Evolutionary conservation across 148 eudicot genomes (phyloP).

Genomic region (Fagopyrum homotropicum): DNA sequence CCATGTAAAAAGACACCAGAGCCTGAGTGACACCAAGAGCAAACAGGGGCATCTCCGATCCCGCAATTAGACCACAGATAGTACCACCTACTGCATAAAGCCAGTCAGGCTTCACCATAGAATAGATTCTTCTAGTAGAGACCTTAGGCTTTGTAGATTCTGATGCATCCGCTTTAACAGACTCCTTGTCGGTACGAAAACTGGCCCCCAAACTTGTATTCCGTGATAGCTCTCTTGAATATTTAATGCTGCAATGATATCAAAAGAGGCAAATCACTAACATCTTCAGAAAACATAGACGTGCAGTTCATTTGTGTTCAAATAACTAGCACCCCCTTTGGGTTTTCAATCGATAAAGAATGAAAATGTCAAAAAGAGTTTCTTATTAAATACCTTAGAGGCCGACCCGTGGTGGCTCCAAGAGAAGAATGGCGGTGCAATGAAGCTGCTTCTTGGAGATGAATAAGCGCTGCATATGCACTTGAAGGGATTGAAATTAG

Average conservation of each 20-base stretch:
- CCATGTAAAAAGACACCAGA: slow-evolving; percentile 92
- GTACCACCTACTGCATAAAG: slow-evolving; percentile 65
- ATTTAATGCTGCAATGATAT: slow-evolving; percentile 41
- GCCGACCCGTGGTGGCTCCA: slow-evolving; percentile 41
- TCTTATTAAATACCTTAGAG: slow-evolving; percentile 37
- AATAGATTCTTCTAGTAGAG: slow-evolving; percentile 58
- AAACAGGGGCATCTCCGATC: slow-evolving; percentile 86
- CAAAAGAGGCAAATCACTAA: background rate
- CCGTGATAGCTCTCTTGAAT: slow-evolving; percentile 66
- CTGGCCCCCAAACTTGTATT: slow-evolving; percentile 68
- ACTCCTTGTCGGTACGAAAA: slow-evolving; percentile 73
- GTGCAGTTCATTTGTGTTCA: background rate
- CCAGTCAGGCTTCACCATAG: slow-evolving; percentile 92
- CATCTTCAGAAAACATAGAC: background rate
- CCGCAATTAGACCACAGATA: slow-evolving; percentile 64
- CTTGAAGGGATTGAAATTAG: slow-evolving; percentile 63
- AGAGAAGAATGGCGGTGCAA: slow-evolving; percentile 38
- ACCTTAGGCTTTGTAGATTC: slow-evolving; percentile 35
- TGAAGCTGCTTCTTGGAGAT: slow-evolving; percentile 73
- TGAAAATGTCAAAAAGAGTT: background rate
- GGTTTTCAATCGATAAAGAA: background rate
- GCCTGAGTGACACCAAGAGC: slow-evolving; percentile 96
- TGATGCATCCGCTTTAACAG: slow-evolving; percentile 43
- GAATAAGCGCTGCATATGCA: slow-evolving; percentile 72
- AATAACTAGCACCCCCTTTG: background rate